Conservation (phyloP, 768 basidiomycete genomes). For the Fistulinella prunicolor region DNA sequence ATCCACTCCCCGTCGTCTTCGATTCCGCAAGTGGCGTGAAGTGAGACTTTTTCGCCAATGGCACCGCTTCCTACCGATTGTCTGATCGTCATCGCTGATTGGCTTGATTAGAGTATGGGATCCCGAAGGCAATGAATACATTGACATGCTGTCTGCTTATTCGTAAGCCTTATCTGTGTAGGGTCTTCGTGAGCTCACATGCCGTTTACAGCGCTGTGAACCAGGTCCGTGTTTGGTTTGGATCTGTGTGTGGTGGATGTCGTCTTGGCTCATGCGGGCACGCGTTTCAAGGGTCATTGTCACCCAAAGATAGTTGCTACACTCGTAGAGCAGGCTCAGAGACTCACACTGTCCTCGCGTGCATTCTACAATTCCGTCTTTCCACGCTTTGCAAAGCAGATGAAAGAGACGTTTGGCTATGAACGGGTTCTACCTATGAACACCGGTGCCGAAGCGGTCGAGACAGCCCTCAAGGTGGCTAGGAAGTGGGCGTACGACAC, state of each 20-base stretch:
- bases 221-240: constrained; percentile 51
- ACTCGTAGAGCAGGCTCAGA: constrained; percentile 80
- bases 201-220: constrained; percentile 89
- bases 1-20: constrained; percentile 93
- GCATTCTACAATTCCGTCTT: constrained; percentile 96
- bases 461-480: constrained; percentile 93
- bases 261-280: constrained; percentile 12
- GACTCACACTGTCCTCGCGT: constrained; percentile 89
- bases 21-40: constrained; percentile 86
- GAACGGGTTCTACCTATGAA: constrained; percentile 99
- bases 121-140: constrained; percentile 92
- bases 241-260: constrained; percentile 2
- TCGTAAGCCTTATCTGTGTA: too few species aligned
- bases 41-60: constrained; percentile 54
- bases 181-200: too few species aligned
- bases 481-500: constrained; percentile 98
- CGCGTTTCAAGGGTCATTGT: constrained; percentile 71
- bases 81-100: constrained; percentile 2
- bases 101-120: constrained; percentile 70
- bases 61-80: not conserved
- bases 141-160: constrained; percentile 98
- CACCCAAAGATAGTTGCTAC: constrained; percentile 84
- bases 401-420: constrained; percentile 83
- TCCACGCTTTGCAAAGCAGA: constrained; percentile 82
- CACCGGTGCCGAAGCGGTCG: constrained; percentile 97